phyloP scores from a whole-genome alignment of 352 stramenopile genomes.

The Phytophthora constricta region DNA sequence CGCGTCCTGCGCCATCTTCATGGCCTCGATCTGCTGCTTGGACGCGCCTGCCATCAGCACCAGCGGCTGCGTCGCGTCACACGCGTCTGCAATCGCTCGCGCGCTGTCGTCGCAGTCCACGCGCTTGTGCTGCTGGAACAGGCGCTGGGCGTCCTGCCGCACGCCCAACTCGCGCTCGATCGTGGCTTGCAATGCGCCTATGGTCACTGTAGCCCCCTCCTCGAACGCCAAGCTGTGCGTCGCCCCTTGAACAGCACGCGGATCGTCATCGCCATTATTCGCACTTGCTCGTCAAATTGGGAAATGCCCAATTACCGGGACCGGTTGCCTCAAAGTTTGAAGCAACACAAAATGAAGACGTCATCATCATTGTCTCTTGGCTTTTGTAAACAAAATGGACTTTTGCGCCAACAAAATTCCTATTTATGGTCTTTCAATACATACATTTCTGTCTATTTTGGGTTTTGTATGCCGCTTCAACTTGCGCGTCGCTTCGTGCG shows the following conservation, averaged over 20 bases:
- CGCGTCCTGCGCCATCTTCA: constrained; percentile 52
- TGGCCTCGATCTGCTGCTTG: constrained; percentile 48
- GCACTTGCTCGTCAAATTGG: constrained; percentile 24
- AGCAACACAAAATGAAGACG: too few relatives aligned
- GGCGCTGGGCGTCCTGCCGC: constrained; percentile 50
- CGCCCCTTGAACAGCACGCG: constrained; percentile 58
- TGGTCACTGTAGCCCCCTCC: constrained; percentile 24
- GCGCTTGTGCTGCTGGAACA: constrained; percentile 64
- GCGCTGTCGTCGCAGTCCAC: constrained; percentile 41
- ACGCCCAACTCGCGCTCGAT: constrained; percentile 41
- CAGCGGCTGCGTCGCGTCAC: constrained; percentile 37
- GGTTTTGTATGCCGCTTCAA: too few relatives aligned
- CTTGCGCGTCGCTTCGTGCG: too few relatives aligned
- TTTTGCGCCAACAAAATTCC: too few relatives aligned
- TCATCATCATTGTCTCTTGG: too few relatives aligned
- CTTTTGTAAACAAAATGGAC: too few relatives aligned
- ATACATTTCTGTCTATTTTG: too few relatives aligned
- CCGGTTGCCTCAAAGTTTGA: too few relatives aligned
- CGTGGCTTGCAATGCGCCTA: constrained; percentile 46
- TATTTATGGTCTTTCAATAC: too few relatives aligned
- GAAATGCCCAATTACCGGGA: constrained; percentile 28
- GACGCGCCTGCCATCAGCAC: constrained; percentile 61
- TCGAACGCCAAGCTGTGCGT: constrained; percentile 39
- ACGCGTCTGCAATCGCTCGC: constrained; percentile 31
- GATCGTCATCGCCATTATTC: constrained; percentile 42